These are phyloP conservation scores for Boletus calvinii DNA, from an alignment of 1,284 basidiomycete genomes.

Conservation along the genomic window DNA sequence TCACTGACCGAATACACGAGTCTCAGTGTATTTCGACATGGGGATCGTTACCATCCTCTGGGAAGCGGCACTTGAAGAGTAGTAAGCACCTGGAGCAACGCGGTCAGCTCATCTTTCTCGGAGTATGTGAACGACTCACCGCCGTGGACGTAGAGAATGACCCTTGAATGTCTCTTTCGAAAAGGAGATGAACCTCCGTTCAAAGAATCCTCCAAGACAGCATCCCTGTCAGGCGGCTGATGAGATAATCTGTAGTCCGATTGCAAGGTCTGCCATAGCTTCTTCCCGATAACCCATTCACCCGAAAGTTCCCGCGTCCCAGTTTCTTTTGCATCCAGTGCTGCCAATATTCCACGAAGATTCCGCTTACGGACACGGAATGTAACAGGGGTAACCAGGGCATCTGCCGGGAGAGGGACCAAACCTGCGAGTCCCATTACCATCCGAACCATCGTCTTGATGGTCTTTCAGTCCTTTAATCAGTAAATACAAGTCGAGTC, in stretches of 20 bases:
- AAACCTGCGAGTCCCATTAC: slow-evolving; percentile 82
- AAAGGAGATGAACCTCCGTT: slow-evolving; percentile 12
- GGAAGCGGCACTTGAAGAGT: slow-evolving; percentile 91
- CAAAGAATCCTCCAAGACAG: slow-evolving; percentile 14
- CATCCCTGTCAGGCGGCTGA: slow-evolving; percentile 12
- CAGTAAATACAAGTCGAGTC: background rate
- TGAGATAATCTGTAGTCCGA: slow-evolving; percentile 70
- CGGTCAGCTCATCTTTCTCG: slow-evolving; percentile 5
- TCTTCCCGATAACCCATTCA: slow-evolving; percentile 95
- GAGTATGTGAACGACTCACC: slow-evolving; percentile 46
- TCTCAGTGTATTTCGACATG: slow-evolving; percentile 86
- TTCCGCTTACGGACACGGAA: slow-evolving; percentile 78
- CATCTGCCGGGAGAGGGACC: slow-evolving; percentile 89
- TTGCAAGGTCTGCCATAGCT: slow-evolving; percentile 87
- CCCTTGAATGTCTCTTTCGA: slow-evolving; percentile 62
- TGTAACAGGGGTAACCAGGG: slow-evolving; percentile 92
- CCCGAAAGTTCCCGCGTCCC: slow-evolving; percentile 83
- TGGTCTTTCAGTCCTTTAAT: slow-evolving; percentile 10
- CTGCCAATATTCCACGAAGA: slow-evolving; percentile 75
- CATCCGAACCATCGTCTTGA: slow-evolving; percentile 69
- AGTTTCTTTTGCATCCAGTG: slow-evolving; percentile 71
- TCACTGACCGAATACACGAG: slow-evolving; percentile 86
- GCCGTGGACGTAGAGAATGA: slow-evolving; percentile 93
- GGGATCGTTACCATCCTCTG: slow-evolving; percentile 92
- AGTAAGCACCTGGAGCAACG: slow-evolving; percentile 77